Conservation (phyloP, 1,284 basidiomycete species). For the Trichosporon ovoides region DNA sequence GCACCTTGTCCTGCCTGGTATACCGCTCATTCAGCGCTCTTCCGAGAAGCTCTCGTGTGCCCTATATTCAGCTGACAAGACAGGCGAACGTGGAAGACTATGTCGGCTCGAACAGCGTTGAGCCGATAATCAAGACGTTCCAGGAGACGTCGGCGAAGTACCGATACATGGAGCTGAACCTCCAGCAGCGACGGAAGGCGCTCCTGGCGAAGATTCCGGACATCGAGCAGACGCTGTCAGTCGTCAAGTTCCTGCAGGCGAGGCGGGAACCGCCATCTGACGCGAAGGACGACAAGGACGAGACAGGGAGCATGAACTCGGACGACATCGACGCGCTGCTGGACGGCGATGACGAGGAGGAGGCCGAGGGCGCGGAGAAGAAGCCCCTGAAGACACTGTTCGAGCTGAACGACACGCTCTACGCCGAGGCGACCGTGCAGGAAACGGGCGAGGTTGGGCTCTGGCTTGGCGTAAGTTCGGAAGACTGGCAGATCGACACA, state of each 20-base stretch:
- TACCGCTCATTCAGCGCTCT: background rate
- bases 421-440: conserved; percentile 80
- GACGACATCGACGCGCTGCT: conserved; percentile 51
- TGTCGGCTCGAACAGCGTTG: conserved; percentile 74
- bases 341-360: conserved; percentile 51
- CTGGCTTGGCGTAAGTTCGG: conserved; percentile 82
- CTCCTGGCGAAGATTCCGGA: conserved; percentile 95
- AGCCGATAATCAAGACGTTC: conserved; percentile 72
- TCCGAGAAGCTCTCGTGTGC: background rate
- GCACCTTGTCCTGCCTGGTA: too few species aligned
- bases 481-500: background rate
- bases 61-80: conserved; percentile 11
- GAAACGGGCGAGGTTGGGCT: conserved; percentile 84
- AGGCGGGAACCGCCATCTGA: conserved; percentile 54
- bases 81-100: conserved; percentile 81
- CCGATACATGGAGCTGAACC: conserved; percentile 91
- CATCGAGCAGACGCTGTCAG: conserved; percentile 83
- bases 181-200: conserved; percentile 70
- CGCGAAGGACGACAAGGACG: conserved; percentile 29
- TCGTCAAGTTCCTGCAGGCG: conserved; percentile 78
- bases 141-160: conserved; percentile 98
- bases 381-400: conserved; percentile 74
- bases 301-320: conserved; percentile 38
- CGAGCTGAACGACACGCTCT: conserved; percentile 93
- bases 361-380: conserved; percentile 37